Evolutionary conservation across 2,329 filamentous ascomycete genomes (phyloP), one percentile per base, ranked within the genome.

Genomic region (Fusarium nodosum): DNA sequence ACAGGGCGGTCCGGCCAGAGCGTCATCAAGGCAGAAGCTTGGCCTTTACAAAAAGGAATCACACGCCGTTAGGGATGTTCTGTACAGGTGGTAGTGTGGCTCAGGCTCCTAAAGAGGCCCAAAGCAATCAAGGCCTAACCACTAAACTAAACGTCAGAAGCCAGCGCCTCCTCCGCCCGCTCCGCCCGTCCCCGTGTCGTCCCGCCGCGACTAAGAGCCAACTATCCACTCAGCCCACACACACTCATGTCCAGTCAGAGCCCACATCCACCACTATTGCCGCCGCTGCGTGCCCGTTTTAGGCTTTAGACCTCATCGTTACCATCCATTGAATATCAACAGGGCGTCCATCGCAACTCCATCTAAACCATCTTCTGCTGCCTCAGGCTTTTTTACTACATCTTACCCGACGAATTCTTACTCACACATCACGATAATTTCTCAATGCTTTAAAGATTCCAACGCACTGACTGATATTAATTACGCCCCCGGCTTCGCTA

Each of bases 321-420:
- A 52, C 71, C n/a, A n/a, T 52, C 48, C 66, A 70, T 72, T 69
- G 72, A 72, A 74, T 74, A 74, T 69, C 62, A 71, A 59, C 62
- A 69, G 65, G 68, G 69, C 62, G 56, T 60, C 60, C 64, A 74
- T 69, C 68, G 51, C 52, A 65, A 60, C 60, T 73, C 66, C 57
- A 58, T 64, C 71, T 64, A 42, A 57, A 52, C 51, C 48, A 57
- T 51, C 55, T 72, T 64, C 60, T 61, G 58, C 57, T 62, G 53
- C 58, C 60, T 58, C 61, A 62, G 66, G 66, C 54, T 54, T 58
- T 68, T 63, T 52, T 33, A 69, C 48, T 70, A 60, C 45, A 73
- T 58, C 57, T 63, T 46, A 59, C 50, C 61, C 15, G 31, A 38
- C 33, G 33, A 46, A 48, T 38, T 38, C 45, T 44, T 55, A 44